These are phyloP conservation scores for Blastocystis sp. DNA, from an alignment of 352 stramenopile genomes.

Conservation along the genomic window DNA sequence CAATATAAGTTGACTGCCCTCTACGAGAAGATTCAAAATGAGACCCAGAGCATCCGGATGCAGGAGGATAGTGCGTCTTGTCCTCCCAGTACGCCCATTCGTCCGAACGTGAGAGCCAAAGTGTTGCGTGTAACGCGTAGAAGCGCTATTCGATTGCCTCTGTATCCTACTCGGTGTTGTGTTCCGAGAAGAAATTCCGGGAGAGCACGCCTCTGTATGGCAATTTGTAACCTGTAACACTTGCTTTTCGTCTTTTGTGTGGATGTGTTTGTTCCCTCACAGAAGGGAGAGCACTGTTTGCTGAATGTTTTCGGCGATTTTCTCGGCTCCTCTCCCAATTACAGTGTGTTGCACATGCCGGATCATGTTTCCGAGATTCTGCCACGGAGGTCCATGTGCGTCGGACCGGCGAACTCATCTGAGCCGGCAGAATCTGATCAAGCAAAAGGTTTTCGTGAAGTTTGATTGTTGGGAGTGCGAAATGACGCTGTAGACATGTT, in stretches of 20 bases:
- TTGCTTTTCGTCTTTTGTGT: not conserved
- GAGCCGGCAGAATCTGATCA: not conserved
- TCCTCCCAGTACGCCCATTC: not conserved
- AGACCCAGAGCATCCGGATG: not conserved
- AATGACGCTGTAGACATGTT: conserved; percentile 51
- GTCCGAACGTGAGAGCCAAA: not conserved
- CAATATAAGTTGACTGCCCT: not conserved
- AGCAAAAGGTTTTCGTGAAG: not conserved
- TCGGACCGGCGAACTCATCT: not conserved
- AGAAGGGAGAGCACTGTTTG: not conserved
- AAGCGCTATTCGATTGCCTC: not conserved
- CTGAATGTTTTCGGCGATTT: no score
- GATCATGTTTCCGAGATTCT: not conserved
- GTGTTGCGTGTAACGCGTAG: not conserved
- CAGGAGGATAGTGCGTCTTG: not conserved
- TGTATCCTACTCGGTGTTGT: not conserved
- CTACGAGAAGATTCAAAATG: not conserved
- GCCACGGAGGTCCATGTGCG: not conserved
- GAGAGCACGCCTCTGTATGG: not conserved
- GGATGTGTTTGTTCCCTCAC: not conserved
- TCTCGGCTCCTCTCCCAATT: no score
- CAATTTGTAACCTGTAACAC: not conserved
- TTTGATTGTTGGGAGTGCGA: not conserved
- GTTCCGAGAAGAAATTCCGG: not conserved
- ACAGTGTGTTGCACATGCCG: no score